phyloP scores from a whole-genome alignment of 2,329 filamentous ascomycete genomes.

The Penicillium italicum region DNA sequence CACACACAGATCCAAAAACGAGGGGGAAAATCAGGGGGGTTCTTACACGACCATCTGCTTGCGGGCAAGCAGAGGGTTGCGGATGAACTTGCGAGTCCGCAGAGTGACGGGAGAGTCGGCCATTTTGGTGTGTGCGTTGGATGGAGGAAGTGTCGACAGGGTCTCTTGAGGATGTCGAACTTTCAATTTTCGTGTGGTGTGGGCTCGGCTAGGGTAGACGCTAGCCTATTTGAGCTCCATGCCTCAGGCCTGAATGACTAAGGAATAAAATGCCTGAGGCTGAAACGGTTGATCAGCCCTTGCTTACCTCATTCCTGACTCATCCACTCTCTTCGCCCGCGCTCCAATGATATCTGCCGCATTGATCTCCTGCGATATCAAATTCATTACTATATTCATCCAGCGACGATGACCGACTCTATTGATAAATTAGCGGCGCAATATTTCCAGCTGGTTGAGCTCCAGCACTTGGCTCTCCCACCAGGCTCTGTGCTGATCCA shows the following conservation, averaged over 20 bases:
- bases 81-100: constrained; percentile 99
- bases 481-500: constrained; percentile 55
- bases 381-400: constrained; percentile 1
- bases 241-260: constrained; percentile 11
- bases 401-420: constrained; percentile 17
- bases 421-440: constrained; percentile 56
- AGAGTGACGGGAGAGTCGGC: constrained; percentile 75
- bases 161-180: constrained; percentile 26
- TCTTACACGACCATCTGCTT: constrained; percentile 99
- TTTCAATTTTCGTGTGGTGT: constrained; percentile 42
- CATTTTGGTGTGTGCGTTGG: constrained; percentile 60
- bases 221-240: constrained; percentile 27
- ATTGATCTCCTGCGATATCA: constrained; percentile 4
- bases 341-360: constrained; percentile 9
- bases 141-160: constrained; percentile 20
- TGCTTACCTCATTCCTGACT: constrained; percentile 8
- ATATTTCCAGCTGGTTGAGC: constrained; percentile 72
- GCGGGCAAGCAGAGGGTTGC: constrained; percentile 96
- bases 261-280: background rate
- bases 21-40: constrained; percentile 16
- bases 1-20: constrained; percentile 15
- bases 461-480: constrained; percentile 61
- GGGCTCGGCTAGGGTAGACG: constrained; percentile 42
- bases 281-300: background rate
- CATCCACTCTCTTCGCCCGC: constrained; percentile 1